A percentile compares a stretch with the other conserved stretches of the same genome.
Conservation (phyloP, 495 filamentous ascomycete genomes). For the Hypoxylon rickii region DNA sequence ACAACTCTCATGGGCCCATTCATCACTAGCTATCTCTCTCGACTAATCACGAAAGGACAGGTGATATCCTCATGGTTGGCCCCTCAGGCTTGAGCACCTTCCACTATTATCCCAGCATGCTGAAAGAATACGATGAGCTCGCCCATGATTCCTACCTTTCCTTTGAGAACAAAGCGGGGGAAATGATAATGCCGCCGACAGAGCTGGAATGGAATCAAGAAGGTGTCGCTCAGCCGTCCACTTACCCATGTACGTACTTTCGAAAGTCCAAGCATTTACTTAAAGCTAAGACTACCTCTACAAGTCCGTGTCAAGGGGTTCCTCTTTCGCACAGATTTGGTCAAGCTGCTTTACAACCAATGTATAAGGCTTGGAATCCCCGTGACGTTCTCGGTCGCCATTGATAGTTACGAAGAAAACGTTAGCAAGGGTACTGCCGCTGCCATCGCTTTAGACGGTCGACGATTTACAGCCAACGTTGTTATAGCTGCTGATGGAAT, state of each 20-base stretch:
- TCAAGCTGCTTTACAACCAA: conserved; percentile 50
- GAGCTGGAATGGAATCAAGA: conserved; percentile 23
- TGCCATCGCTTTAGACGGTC: conserved; percentile 48
- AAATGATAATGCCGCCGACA: conserved; percentile 26
- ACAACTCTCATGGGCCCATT: neutral
- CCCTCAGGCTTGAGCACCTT: conserved; percentile 40
- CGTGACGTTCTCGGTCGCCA: conserved; percentile 48
- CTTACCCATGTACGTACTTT: no score
- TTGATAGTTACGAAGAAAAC: conserved; percentile 48
- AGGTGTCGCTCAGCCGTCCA: neutral
- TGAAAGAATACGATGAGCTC: conserved; percentile 43
- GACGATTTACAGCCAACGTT: conserved; percentile 53
- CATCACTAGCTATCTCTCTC: neutral
- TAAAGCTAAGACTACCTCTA: no score
- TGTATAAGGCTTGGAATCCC: conserved; percentile 46
- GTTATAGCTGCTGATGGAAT: conserved; percentile 62
- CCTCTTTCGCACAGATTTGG: conserved; percentile 31
- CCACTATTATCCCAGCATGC: conserved; percentile 52
- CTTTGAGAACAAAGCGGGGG: conserved; percentile 44
- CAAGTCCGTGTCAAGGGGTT: conserved; percentile 10
- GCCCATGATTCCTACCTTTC: conserved; percentile 37
- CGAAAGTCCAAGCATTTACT: no score
- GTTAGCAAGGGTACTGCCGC: conserved; percentile 46
- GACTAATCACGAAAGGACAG: no score
- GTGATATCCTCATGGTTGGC: conserved; percentile 51